Percentiles rank a stretch among this genome's conserved stretches.
phyloP scores from a whole-genome alignment of 164 flowering plant genomes.

The Malania oleifera region DNA sequence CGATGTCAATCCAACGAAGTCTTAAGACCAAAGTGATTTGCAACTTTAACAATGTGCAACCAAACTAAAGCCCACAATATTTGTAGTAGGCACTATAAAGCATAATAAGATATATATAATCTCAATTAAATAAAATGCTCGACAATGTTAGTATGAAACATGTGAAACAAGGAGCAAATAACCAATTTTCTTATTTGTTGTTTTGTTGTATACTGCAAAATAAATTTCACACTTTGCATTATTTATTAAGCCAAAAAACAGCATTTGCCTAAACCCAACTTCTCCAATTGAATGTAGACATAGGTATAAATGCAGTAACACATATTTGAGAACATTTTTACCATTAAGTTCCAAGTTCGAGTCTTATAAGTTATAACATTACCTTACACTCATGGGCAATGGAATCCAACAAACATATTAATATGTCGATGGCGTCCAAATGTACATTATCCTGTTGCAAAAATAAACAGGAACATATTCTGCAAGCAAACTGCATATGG shows the following conservation, averaged over 20 bases:
- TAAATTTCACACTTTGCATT: too few species aligned
- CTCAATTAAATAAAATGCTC: too few species aligned
- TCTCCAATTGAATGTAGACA: not conserved
- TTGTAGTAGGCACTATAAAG: too few species aligned
- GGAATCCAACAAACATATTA: constrained; percentile 32
- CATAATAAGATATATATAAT: too few species aligned
- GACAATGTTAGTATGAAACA: too few species aligned
- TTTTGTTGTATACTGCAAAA: too few species aligned
- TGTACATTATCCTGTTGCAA: constrained; percentile 25
- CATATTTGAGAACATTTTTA: not conserved
- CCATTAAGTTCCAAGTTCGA: not conserved
- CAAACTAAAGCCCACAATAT: too few species aligned
- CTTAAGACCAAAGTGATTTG: too few species aligned
- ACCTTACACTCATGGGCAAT: constrained; percentile 51
- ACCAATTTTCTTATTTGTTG: too few species aligned
- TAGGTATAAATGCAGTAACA: not conserved
- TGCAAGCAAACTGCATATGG: constrained; percentile 46
- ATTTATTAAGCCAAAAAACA: not conserved
- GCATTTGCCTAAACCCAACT: not conserved
- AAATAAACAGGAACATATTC: constrained; percentile 47
- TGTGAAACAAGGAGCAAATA: too few species aligned
- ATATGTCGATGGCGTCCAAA: constrained; percentile 28
- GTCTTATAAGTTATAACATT: not conserved
- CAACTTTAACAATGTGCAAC: too few species aligned
- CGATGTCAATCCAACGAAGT: too few species aligned